Evolutionary conservation across 1,284 basidiomycete genomes (phyloP).

Genomic region (Leccinum cinnamomeum): DNA sequence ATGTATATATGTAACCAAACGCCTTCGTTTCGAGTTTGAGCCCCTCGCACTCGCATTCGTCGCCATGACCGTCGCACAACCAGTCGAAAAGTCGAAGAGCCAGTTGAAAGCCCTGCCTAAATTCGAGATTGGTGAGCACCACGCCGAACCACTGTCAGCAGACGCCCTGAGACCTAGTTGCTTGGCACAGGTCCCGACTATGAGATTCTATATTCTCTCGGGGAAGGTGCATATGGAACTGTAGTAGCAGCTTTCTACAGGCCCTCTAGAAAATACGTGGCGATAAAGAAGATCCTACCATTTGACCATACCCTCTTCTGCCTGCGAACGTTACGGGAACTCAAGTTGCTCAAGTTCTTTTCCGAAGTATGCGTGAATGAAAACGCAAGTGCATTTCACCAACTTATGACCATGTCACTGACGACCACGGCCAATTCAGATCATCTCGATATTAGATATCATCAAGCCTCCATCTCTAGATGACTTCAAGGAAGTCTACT

Average conservation of each 20-base stretch:
- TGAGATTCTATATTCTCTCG: constrained; percentile 68
- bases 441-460: constrained; percentile 86
- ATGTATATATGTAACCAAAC: constrained; percentile 6
- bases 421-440: constrained; percentile 40
- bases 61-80: constrained; percentile 14
- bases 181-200: constrained; percentile 61
- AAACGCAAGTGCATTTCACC: constrained; percentile 48
- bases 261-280: constrained; percentile 65
- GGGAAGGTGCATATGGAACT: constrained; percentile 80
- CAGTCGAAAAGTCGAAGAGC: constrained; percentile 20
- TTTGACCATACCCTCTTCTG: constrained; percentile 84
- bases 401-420: neutral
- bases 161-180: constrained; percentile 12
- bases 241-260: constrained; percentile 68
- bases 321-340: constrained; percentile 72
- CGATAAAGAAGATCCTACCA: constrained; percentile 82
- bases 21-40: neutral
- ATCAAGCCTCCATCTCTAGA: constrained; percentile 76
- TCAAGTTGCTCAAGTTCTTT: constrained; percentile 84
- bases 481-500: constrained; percentile 82
- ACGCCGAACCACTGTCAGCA: neutral
- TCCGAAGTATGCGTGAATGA: constrained; percentile 81
- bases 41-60: neutral
- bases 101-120: constrained; percentile 52
- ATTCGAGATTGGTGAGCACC: constrained; percentile 60